Conservation (phyloP, 345 rosid species). For the Pistacia vera region DNA sequence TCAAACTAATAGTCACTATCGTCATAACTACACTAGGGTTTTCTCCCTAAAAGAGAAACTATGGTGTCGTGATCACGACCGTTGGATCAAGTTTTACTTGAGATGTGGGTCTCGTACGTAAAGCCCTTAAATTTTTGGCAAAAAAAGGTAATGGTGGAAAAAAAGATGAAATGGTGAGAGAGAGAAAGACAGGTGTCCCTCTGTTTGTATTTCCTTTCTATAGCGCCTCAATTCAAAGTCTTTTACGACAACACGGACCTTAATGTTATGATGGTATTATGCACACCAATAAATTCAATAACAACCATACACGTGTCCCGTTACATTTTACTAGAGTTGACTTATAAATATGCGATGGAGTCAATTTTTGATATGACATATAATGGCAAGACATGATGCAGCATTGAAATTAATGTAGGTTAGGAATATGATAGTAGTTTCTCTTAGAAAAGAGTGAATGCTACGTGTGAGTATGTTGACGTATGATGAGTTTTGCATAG, state of each 20-base stretch:
- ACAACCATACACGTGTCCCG: neutral
- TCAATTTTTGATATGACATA: neutral
- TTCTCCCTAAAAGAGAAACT: neutral
- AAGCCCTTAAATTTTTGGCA: constrained; percentile 19
- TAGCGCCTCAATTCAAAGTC: constrained; percentile 24
- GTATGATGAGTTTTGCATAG: neutral
- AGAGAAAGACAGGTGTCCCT: constrained; percentile 30
- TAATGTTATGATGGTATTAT: neutral
- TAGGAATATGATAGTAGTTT: neutral
- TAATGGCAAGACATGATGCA: neutral
- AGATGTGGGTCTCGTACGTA: constrained; percentile 5
- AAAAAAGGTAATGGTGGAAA: neutral
- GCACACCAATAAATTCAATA: neutral
- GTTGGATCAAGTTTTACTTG: constrained; percentile 17
- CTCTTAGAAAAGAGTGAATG: neutral
- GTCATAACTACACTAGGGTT: neutral
- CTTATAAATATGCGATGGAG: neutral
- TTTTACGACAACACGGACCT: constrained; percentile 33
- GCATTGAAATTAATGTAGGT: constrained; percentile 1
- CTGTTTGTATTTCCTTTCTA: constrained; percentile 5
- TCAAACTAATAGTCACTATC: neutral
- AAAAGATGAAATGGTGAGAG: neutral
- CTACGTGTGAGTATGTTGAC: constrained; percentile 23
- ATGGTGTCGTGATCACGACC: constrained; percentile 18
- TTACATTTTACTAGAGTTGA: neutral